Percentiles rank a stretch among this genome's conserved stretches.
These are phyloP conservation scores for Cytospora schulzeri DNA, from an alignment of 2,329 filamentous ascomycete genomes.

Conservation along the genomic window DNA sequence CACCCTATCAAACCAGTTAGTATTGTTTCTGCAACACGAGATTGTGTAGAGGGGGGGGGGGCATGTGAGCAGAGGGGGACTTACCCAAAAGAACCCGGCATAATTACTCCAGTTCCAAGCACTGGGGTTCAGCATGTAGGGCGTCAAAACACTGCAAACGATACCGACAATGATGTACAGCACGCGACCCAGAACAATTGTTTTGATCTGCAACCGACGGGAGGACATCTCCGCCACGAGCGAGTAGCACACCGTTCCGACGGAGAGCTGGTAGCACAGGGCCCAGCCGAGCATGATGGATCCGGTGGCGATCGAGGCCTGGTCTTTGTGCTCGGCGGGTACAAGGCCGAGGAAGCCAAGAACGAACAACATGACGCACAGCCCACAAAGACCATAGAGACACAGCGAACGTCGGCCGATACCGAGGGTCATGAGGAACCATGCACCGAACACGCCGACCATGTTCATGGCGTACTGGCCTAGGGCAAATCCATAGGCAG, in stretches of 20 bases:
- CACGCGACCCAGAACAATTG: conserved; percentile 81
- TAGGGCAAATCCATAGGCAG: conserved; percentile 62
- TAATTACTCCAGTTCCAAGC: conserved; percentile 89
- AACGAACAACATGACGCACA: conserved; percentile 76
- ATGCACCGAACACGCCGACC: conserved; percentile 78
- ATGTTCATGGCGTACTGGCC: conserved; percentile 74
- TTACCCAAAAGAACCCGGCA: conserved; percentile 82
- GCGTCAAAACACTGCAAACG: conserved; percentile 77
- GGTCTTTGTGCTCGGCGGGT: conserved; percentile 56
- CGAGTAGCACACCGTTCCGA: conserved; percentile 88
- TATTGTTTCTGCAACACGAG: conserved; percentile 22
- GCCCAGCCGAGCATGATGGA: conserved; percentile 84
- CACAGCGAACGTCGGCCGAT: conserved; percentile 77
- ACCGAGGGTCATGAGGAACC: conserved; percentile 75
- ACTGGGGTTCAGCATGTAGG: conserved; percentile 88
- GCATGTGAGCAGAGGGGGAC: conserved; percentile 29
- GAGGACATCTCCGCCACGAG: conserved; percentile 84
- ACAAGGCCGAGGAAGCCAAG: conserved; percentile 84
- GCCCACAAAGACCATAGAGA: conserved; percentile 71
- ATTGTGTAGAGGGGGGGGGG: not conserved
- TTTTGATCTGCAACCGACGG: conserved; percentile 84
- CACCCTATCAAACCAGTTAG: conserved; percentile 49
- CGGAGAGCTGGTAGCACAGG: conserved; percentile 80
- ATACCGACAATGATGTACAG: conserved; percentile 83
- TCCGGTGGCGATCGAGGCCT: conserved; percentile 76